A percentile compares a stretch with the other conserved stretches of the same genome.
Conservation (phyloP, 1,284 basidiomycete genomes). For the Coriolopsis trogii region DNA sequence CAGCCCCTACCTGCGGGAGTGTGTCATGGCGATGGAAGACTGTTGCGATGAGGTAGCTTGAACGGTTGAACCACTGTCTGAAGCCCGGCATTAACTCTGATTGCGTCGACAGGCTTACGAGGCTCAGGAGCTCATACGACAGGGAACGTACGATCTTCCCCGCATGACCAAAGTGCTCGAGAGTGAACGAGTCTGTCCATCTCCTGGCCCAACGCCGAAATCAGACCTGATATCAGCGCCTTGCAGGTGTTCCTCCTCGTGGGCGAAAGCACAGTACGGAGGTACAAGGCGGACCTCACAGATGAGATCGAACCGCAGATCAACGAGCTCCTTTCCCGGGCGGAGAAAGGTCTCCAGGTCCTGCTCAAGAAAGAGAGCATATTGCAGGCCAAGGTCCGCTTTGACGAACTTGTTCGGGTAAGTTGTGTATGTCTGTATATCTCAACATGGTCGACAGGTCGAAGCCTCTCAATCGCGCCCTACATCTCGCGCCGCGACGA, state of each 20-base stretch:
- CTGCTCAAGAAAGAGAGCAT: slow-evolving; percentile 60
- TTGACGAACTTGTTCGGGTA: not conserved
- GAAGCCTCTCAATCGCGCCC: slow-evolving; percentile 54
- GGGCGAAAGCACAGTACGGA: slow-evolving; percentile 66
- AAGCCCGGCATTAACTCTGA: not conserved
- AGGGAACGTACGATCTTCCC: slow-evolving; percentile 69
- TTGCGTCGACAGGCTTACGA: slow-evolving; percentile 55
- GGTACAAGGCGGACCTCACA: slow-evolving; percentile 70
- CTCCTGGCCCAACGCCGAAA: too few species aligned
- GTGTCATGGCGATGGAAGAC: slow-evolving; percentile 73
- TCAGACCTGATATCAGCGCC: too few species aligned
- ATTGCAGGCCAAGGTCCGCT: slow-evolving; percentile 59
- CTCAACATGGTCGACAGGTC: too few species aligned
- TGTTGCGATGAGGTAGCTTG: slow-evolving; percentile 69
- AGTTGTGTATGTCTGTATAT: too few species aligned
- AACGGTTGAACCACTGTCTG: not conserved
- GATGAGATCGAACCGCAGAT: slow-evolving; percentile 82
- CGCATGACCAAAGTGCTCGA: slow-evolving; percentile 67
- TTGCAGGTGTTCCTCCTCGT: slow-evolving; percentile 71
- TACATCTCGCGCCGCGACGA: slow-evolving; percentile 37
- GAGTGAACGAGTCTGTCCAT: slow-evolving; percentile 56
- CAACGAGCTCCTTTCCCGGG: slow-evolving; percentile 68
- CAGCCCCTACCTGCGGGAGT: slow-evolving; percentile 70
- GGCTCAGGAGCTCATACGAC: slow-evolving; percentile 66
- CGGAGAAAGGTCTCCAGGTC: slow-evolving; percentile 63